Conservation (phyloP, 768 basidiomycete species). For the Solioccasus polychromus region DNA sequence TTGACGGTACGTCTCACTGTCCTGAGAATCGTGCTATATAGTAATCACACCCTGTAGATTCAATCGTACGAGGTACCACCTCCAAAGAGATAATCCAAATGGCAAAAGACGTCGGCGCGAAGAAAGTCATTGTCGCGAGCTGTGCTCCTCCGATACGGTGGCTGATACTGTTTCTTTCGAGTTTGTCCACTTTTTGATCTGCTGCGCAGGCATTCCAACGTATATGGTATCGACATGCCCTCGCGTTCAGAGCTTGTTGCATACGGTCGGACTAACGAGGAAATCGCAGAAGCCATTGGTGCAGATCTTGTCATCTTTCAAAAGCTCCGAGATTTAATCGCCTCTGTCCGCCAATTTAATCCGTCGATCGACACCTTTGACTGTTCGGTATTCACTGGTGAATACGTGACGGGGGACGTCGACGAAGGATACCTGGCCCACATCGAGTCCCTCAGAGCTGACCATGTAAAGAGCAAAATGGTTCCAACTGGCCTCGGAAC, state of each 20-base stretch:
- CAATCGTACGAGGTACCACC: slow-evolving; percentile 97
- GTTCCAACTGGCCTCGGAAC: slow-evolving; percentile 29
- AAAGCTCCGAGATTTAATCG: slow-evolving; percentile 81
- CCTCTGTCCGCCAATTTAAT: slow-evolving; percentile 85
- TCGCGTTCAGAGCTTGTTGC: slow-evolving; percentile 93
- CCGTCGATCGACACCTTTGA: slow-evolving; percentile 76
- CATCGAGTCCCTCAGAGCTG: slow-evolving; percentile 76
- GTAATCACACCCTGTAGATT: slow-evolving; percentile 53
- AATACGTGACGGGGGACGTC: slow-evolving; percentile 94
- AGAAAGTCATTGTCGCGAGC: slow-evolving; percentile 92
- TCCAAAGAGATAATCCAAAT: slow-evolving; percentile 99
- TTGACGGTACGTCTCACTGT: slow-evolving; percentile 67
- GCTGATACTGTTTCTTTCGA: slow-evolving; percentile 8
- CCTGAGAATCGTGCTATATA: neutral
- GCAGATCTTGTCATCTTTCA: slow-evolving; percentile 97
- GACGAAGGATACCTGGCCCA: slow-evolving; percentile 75
- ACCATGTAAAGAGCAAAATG: slow-evolving; percentile 68
- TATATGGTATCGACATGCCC: slow-evolving; percentile 99
- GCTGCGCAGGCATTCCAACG: slow-evolving; percentile 71
- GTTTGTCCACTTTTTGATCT: slow-evolving; percentile 2
- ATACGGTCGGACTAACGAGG: slow-evolving; percentile 63
- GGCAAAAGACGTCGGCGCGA: slow-evolving; percentile 98
- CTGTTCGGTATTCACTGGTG: slow-evolving; percentile 96
- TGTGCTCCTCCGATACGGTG: slow-evolving; percentile 96
- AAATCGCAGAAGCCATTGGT: slow-evolving; percentile 80